Base-by-base conservation (phyloP, 129 eudicot genomes). In the Centaurea solstitialis region DNA sequence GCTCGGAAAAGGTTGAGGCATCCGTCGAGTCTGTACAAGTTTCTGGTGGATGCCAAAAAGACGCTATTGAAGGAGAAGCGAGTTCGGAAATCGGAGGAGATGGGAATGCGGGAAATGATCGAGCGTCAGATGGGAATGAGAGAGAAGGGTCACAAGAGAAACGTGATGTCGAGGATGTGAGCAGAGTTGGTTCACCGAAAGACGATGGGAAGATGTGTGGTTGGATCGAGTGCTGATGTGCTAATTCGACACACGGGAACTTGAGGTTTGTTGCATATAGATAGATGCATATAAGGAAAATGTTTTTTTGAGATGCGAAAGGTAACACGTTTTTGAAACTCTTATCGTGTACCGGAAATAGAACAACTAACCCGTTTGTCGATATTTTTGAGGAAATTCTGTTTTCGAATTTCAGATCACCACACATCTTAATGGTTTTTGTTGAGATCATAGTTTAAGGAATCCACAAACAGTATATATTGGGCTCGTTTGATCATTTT, bases 171-270 rank as follows among this genome's bases (percentile, higher is more conserved):
- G 28, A 9, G 13, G 28, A 12, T 3, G 12, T 7, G 9, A 28
- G 10, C 9, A 24, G n/a, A 18, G 69, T 21, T 2, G 23, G 40
- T 4, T n/a, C 74, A 22, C n/a, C 18, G 5, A 64, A 75, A 30
- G 39, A 75, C 35, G 59, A 70, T 4, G 57, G 24, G 7, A 71
- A 70, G 43, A 75, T 43, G 71, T 85, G 85, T 76, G 88, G 88
- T 70, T 85, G 88, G 85, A 85, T 85, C 45, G 82, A 84, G 61
- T 75, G 80, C 73, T 84, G 84, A 84, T 79, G 22, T 40, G 45
- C 30, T 57, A 17, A 8, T 57, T n/a, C 65, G 22, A 15, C 62
- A 53, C 62, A 53, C 62, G 62, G 21, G 65, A 57, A 57, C 65
- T 57, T 8, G 1, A 57, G 9, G 65, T 17, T 57, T 57, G 65